phyloP scores from a whole-genome alignment of 1,284 basidiomycete genomes.

The Trichosporon coremiiforme region DNA sequence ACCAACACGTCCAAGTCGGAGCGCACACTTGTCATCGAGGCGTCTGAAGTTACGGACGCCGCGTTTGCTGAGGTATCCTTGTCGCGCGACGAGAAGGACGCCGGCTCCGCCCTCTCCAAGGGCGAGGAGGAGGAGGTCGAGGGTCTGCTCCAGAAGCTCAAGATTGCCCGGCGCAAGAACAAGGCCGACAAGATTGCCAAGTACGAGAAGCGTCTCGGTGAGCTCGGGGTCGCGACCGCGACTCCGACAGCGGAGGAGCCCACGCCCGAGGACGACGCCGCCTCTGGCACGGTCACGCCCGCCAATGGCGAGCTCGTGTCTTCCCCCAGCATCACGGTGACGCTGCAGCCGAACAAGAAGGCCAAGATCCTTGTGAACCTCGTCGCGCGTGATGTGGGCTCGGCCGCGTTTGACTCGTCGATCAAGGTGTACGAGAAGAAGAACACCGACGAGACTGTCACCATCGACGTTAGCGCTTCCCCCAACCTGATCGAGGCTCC shows the following conservation, averaged over 20 bases:
- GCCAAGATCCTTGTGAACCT: constrained; percentile 48
- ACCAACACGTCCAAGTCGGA: constrained; percentile 58
- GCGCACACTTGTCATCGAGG: constrained; percentile 56
- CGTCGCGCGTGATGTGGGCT: constrained; percentile 24
- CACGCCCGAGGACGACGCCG: neutral
- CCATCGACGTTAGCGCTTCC: constrained; percentile 34
- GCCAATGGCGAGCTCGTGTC: constrained; percentile 21
- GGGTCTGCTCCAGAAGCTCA: constrained; percentile 60
- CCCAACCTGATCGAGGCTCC: constrained; percentile 19
- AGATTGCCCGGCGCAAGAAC: constrained; percentile 59
- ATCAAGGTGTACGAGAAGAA: constrained; percentile 50
- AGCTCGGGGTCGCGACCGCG: constrained; percentile 54
- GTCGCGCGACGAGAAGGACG: constrained; percentile 51
- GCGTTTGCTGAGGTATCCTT: constrained; percentile 36
- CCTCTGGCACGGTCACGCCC: constrained; percentile 22
- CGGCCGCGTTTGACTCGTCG: constrained; percentile 26
- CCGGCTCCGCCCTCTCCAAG: constrained; percentile 53
- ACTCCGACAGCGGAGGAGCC: constrained; percentile 13
- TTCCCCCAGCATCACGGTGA: constrained; percentile 30
- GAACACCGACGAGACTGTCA: constrained; percentile 52
- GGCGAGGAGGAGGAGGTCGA: constrained; percentile 61
- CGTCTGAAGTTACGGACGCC: constrained; percentile 27
- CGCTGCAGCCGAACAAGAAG: constrained; percentile 51
- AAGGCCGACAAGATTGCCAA: constrained; percentile 60
- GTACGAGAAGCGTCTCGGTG: constrained; percentile 57